These are phyloP conservation scores for Coniochaeta prunicola DNA, from an alignment of 2,329 filamentous ascomycete species.

Conservation along the genomic window DNA sequence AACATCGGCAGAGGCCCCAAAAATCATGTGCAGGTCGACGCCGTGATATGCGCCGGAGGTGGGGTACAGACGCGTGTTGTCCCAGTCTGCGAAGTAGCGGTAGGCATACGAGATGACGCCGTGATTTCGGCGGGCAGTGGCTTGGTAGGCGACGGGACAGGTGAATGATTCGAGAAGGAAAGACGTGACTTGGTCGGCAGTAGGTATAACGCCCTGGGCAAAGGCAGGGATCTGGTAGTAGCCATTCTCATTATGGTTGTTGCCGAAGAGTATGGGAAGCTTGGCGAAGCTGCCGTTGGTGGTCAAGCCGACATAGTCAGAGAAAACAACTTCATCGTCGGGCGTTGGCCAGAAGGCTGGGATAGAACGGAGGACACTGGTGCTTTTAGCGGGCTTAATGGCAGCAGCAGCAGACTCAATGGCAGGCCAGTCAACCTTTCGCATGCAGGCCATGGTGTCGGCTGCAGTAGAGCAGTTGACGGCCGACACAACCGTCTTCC, in stretches of 20 bases:
- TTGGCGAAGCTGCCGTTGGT: constrained; percentile 27
- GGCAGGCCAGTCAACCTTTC: constrained; percentile 23
- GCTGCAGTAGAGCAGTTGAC: constrained; percentile 27
- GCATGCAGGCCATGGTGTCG: constrained; percentile 29
- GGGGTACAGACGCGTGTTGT: constrained; percentile 36
- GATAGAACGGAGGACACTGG: constrained; percentile 26
- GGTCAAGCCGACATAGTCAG: constrained; percentile 27
- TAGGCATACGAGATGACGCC: constrained; percentile 34
- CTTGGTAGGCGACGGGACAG: constrained; percentile 34
- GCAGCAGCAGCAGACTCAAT: constrained; percentile 27
- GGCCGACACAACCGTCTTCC: constrained; percentile 29
- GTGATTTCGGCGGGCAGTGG: constrained; percentile 22
- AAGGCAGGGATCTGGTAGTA: constrained; percentile 39
- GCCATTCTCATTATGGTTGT: constrained; percentile 37
- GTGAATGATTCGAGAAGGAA: constrained; percentile 38
- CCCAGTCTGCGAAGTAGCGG: constrained; percentile 41
- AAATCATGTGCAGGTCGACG: constrained; percentile 38
- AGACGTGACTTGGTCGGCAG: constrained; percentile 23
- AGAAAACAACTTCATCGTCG: constrained; percentile 32
- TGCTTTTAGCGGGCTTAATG: constrained; percentile 23
- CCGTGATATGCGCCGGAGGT: constrained; percentile 42
- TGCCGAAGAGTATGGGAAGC: constrained; percentile 33
- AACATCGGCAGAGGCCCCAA: constrained; percentile 30
- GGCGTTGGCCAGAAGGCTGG: constrained; percentile 33
- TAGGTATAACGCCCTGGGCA: constrained; percentile 28